Evolutionary conservation across 148 eudicot species (phyloP), one percentile per base, ranked within the genome.

Genomic region (Talinum fruticosum): DNA sequence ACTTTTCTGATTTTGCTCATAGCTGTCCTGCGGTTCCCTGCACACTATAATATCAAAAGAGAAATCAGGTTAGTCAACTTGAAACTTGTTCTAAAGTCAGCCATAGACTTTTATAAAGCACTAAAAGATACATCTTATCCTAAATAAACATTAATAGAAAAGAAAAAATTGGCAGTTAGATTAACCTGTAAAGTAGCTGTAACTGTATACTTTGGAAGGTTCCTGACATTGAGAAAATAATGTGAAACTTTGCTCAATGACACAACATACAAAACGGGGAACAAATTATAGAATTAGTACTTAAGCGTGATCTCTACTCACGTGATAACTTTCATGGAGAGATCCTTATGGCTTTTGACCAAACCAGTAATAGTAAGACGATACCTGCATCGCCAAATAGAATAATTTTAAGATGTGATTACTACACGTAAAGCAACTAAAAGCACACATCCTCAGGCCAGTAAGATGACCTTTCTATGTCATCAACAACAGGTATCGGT

Each of bases 1-100:
- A 95, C 97, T 76, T 87, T 87, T 81, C 82, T 87, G 71, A 77
- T 79, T 76, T 95, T 86, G 89, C 99, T 95, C 99, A 95, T 95
- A 28, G 97, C 96, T 59, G 97, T 95, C 74, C 99, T 90, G 75
- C 99, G 93, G 73, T 95, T 93, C 75, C 99, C 99, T 81, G 99
- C 99, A 87, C 99, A 95, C 99, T 91, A 71, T 5, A 44, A 65
- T 23, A 23, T 69, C 36, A 65, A 57, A 64, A 62, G 36, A 64
- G 30, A 59, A 30, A 72, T 69, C 38, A 21, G 68, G 8, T 71
- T 36, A 16, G 32, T 68, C 45, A 73, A 59, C 73, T 41, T 53
- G 28, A 47, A 37, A 36, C 29, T 23, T 66, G 4, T 14, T n/a
- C 51, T 30, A 15, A 72, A 53, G 59, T 19, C 6, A 29, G 36